phyloP scores from a whole-genome alignment of 768 basidiomycete species.

The Saitozyma podzolica region DNA sequence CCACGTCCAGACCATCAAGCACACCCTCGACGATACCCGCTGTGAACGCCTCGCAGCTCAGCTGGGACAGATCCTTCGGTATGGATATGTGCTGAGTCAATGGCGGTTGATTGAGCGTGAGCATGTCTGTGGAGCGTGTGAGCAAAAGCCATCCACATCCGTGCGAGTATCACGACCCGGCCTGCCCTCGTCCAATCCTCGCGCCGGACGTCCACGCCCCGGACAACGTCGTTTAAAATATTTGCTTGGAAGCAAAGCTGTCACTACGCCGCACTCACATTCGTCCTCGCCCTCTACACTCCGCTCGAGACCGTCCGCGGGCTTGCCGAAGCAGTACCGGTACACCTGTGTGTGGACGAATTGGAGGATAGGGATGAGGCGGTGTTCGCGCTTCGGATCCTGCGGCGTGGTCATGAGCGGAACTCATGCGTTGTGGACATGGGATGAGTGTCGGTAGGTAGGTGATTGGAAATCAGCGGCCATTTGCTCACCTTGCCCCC shows the following conservation, averaged over 20 bases:
- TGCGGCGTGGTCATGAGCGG: slow-evolving; percentile 55
- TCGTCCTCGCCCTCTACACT: slow-evolving; percentile 96
- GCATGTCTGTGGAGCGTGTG: slow-evolving; percentile 70
- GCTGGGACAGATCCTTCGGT: slow-evolving; percentile 86
- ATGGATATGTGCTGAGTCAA: slow-evolving; percentile 90
- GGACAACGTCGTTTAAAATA: background rate
- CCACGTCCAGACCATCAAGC: slow-evolving; percentile 88
- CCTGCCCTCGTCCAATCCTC: no score
- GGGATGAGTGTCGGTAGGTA: no score
- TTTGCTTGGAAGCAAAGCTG: background rate
- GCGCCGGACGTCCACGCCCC: no score
- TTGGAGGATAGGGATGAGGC: slow-evolving; percentile 87
- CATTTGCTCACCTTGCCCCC: slow-evolving; percentile 41
- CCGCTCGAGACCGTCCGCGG: slow-evolving; percentile 93
- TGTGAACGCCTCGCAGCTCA: slow-evolving; percentile 95
- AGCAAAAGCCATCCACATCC: no score
- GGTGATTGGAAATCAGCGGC: no score
- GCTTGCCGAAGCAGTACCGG: slow-evolving; percentile 87
- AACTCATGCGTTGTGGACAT: background rate
- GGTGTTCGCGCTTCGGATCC: slow-evolving; percentile 87
- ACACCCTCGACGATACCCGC: slow-evolving; percentile 98
- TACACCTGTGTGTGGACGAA: slow-evolving; percentile 94
- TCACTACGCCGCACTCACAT: slow-evolving; percentile 59
- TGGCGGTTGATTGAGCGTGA: slow-evolving; percentile 92
- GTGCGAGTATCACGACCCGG: no score